Conservation (phyloP, 2,329 filamentous ascomycete genomes). For the Colletotrichum incanum region DNA sequence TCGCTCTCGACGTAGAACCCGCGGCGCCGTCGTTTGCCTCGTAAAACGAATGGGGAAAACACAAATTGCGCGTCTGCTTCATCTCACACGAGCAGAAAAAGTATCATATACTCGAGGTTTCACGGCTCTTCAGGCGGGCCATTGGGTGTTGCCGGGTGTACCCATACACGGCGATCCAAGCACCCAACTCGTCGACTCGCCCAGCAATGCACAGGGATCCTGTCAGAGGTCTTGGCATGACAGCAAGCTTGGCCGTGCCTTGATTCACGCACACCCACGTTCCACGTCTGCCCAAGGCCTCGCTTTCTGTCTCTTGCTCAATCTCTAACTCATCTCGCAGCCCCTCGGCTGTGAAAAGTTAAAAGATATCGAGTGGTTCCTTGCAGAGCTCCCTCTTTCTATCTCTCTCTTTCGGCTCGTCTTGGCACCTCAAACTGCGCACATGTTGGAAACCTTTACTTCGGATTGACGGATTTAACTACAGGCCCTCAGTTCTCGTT, state of each 20-base stretch:
- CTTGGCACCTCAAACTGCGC: conserved; percentile 1
- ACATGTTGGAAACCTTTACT: conserved; percentile 6
- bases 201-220: conserved; percentile 31
- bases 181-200: neutral
- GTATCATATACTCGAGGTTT: conserved; percentile 33
- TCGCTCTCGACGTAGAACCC: neutral
- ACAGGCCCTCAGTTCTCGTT: neutral
- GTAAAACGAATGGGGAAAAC: conserved; percentile 6
- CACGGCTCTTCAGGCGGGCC: conserved; percentile 5
- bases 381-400: neutral
- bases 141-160: conserved; percentile 13
- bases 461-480: conserved; percentile 5
- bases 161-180: conserved; percentile 27
- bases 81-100: conserved; percentile 13
- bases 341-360: neutral
- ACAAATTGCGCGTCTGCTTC: neutral
- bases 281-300: neutral
- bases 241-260: conserved; percentile 40
- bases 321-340: conserved; percentile 1
- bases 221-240: conserved; percentile 41
- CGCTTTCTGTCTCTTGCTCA: neutral
- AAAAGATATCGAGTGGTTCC: neutral
- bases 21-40: too few species aligned
- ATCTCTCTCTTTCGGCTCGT: conserved; percentile 3
- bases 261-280: conserved; percentile 29